A percentile compares a stretch with the other conserved stretches of the same genome.
Conservation (phyloP, 805 yeast genomes). For the Candida ulmi region DNA sequence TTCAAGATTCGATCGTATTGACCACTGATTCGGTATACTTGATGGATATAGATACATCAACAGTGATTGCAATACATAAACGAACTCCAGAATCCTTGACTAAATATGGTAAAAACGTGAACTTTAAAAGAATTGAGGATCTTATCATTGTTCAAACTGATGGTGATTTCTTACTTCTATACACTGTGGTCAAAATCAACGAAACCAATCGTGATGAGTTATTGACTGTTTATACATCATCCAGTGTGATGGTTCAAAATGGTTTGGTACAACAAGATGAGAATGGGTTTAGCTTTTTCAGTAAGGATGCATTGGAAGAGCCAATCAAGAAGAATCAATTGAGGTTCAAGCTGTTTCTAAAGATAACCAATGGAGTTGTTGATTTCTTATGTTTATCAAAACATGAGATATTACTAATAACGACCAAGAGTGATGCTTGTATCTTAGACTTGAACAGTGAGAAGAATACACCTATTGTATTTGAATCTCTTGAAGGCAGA, state of each 20-base stretch:
- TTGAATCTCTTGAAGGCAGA: constrained; percentile 5
- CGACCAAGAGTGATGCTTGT: constrained; percentile 11
- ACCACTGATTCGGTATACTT: constrained; percentile 27
- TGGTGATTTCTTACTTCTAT: constrained; percentile 30
- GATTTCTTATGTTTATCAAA: constrained; percentile 16
- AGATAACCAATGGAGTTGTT: constrained; percentile 18
- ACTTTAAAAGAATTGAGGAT: constrained; percentile 21
- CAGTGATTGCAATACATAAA: constrained; percentile 29
- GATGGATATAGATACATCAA: constrained; percentile 27
- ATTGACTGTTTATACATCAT: constrained; percentile 13
- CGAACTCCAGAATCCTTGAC: constrained; percentile 29
- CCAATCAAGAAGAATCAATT: constrained; percentile 19
- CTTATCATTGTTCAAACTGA: constrained; percentile 30
- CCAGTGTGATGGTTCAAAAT: constrained; percentile 19
- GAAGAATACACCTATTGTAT: constrained; percentile 1
- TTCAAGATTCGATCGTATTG: constrained; percentile 7
- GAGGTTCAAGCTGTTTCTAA: constrained; percentile 22
- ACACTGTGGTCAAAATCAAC: constrained; percentile 19
- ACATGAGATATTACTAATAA: constrained; percentile 12
- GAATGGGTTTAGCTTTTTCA: constrained; percentile 11
- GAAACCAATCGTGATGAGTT: constrained; percentile 16
- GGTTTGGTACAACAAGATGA: constrained; percentile 16
- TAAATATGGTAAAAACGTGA: constrained; percentile 34
- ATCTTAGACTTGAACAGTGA: constrained; percentile 13
- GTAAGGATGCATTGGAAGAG: constrained; percentile 13